Evolutionary conservation across 495 filamentous ascomycete species (phyloP).

Genomic region (Aspergillus funiculosus): DNA sequence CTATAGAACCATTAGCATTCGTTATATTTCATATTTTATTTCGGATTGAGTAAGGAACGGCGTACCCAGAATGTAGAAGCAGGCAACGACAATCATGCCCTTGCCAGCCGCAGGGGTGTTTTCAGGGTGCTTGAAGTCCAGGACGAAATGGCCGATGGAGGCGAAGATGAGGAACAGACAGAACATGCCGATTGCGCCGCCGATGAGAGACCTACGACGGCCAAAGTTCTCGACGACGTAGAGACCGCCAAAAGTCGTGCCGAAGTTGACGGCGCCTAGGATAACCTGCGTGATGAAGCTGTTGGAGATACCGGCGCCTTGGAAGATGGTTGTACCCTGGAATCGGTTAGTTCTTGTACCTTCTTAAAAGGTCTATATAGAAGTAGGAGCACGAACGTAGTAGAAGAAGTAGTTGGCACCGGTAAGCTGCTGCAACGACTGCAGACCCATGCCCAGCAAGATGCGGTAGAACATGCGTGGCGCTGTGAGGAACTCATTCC

Average conservation of each 20-base stretch:
- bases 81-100: constrained; percentile 70
- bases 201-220: constrained; percentile 61
- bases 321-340: constrained; percentile 69
- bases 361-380: constrained; percentile 5
- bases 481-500: constrained; percentile 63
- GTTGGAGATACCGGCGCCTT: constrained; percentile 61
- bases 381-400: constrained; percentile 48
- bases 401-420: constrained; percentile 76
- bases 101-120: constrained; percentile 58
- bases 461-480: constrained; percentile 71
- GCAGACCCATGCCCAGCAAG: constrained; percentile 59
- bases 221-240: constrained; percentile 67
- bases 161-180: constrained; percentile 67
- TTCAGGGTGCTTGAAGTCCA: constrained; percentile 49
- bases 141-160: constrained; percentile 58
- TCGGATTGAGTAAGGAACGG: not conserved
- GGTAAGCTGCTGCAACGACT: constrained; percentile 64
- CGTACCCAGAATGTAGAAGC: constrained; percentile 55
- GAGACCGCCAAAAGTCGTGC: constrained; percentile 62
- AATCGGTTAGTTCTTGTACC: constrained; percentile 1
- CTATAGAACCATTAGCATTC: constrained; percentile 3
- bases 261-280: constrained; percentile 67
- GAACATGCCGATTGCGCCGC: constrained; percentile 63
- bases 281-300: constrained; percentile 69
- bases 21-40: not conserved